Evolutionary conservation across 176 grass and related monocot species (phyloP).

Genomic region (Chloris gayana): DNA sequence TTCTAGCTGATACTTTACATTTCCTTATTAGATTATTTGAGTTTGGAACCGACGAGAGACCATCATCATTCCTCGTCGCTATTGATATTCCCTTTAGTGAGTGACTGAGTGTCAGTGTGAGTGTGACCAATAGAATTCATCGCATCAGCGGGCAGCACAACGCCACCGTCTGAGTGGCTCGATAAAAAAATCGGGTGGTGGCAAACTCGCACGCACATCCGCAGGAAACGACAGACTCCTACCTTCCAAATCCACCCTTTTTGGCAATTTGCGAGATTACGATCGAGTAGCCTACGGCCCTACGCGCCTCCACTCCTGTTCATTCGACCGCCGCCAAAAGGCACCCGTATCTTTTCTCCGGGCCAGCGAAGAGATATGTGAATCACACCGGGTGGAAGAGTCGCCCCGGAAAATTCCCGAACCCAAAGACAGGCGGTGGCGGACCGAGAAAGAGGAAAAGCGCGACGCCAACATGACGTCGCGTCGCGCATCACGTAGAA

Average conservation of each 20-base stretch:
- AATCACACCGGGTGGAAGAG: neutral
- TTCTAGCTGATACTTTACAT: too few relatives aligned
- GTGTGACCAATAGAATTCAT: neutral
- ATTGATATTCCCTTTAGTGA: too few relatives aligned
- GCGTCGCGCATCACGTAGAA: neutral
- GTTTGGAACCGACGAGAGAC: too few relatives aligned
- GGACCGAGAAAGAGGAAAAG: neutral
- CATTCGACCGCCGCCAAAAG: neutral
- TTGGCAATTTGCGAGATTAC: constrained; percentile 2
- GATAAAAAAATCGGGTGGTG: neutral
- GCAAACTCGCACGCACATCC: neutral
- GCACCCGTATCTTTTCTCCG: neutral
- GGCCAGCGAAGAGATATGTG: constrained; percentile 15
- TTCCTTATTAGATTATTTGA: too few relatives aligned
- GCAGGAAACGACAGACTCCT: constrained; percentile 19
- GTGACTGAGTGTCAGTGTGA: neutral
- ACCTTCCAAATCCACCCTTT: neutral
- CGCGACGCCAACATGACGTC: neutral
- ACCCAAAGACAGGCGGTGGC: too few relatives aligned
- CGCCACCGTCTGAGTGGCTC: neutral
- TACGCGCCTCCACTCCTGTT: neutral
- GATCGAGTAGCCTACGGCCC: constrained; percentile 20
- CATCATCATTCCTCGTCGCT: too few relatives aligned
- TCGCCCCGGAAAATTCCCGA: neutral
- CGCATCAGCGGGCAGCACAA: neutral